A percentile compares a stretch with the other conserved stretches of the same genome.
Evolutionary conservation across 352 stramenopile genomes (phyloP).

Genomic region (Peronospora farinosa): DNA sequence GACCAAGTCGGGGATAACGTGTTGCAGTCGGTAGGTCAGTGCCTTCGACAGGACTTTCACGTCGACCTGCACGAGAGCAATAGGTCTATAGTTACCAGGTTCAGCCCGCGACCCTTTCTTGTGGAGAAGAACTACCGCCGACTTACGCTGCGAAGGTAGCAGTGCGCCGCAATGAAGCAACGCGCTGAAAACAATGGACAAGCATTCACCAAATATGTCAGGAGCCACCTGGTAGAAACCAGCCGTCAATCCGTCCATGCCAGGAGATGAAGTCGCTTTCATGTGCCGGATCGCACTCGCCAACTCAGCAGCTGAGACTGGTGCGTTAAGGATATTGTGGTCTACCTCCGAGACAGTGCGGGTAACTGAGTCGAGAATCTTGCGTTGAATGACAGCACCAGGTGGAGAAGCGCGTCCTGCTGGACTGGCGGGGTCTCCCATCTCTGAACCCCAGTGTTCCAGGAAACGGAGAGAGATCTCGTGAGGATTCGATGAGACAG

Average conservation of each 20-base stretch:
- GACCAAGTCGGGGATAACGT: background rate
- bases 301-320: background rate
- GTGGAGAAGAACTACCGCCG: background rate
- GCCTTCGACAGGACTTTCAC: background rate
- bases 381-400: background rate
- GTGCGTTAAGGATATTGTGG: background rate
- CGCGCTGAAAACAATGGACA: background rate
- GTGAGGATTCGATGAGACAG: too few species aligned
- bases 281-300: background rate
- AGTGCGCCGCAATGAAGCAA: background rate
- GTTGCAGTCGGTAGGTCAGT: background rate
- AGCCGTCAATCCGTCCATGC: background rate
- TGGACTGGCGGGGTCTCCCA: background rate
- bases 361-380: background rate
- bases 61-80: conserved; percentile 9
- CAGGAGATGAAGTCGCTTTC: background rate
- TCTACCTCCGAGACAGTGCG: background rate
- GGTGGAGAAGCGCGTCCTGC: background rate
- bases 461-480: too few species aligned
- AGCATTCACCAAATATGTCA: background rate
- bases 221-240: background rate
- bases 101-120: conserved; percentile 8
- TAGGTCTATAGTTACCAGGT: conserved; percentile 4
- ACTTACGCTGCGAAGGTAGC: background rate
- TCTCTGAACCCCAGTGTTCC: too few species aligned